Percentiles rank a stretch among this genome's conserved stretches.
phyloP scores from a whole-genome alignment of 495 filamentous ascomycete species.

The Chaetomium cochliodes region DNA sequence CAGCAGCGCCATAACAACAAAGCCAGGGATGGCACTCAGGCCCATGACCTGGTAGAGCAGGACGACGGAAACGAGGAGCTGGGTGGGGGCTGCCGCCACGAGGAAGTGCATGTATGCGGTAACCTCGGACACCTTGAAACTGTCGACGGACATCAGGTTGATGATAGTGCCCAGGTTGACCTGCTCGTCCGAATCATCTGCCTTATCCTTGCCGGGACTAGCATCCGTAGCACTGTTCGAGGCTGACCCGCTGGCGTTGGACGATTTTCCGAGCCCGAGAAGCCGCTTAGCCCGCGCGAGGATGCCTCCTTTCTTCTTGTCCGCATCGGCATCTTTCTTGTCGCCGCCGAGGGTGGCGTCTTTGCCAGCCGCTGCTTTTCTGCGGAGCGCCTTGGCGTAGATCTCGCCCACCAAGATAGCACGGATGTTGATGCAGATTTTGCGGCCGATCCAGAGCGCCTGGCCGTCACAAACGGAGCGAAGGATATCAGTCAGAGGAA shows the following conservation, averaged over 20 bases:
- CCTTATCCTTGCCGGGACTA: slow-evolving; percentile 39
- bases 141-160: slow-evolving; percentile 98
- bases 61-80: slow-evolving; percentile 65
- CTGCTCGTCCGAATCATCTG: slow-evolving; percentile 60
- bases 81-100: slow-evolving; percentile 79
- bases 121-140: slow-evolving; percentile 94
- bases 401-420: slow-evolving; percentile 97
- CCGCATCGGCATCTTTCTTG: slow-evolving; percentile 44
- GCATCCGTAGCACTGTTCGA: slow-evolving; percentile 35
- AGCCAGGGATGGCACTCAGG: slow-evolving; percentile 88
- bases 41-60: slow-evolving; percentile 89
- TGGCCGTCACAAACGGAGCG: slow-evolving; percentile 80
- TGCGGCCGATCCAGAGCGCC: slow-evolving; percentile 90
- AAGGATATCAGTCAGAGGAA: slow-evolving; percentile 74
- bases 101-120: slow-evolving; percentile 90
- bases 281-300: slow-evolving; percentile 46
- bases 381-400: slow-evolving; percentile 92
- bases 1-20: slow-evolving; percentile 85
- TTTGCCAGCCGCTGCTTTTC: slow-evolving; percentile 76
- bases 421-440: slow-evolving; percentile 86
- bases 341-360: slow-evolving; percentile 64
- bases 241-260: slow-evolving; percentile 29
- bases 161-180: slow-evolving; percentile 95
- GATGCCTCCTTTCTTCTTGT: slow-evolving; percentile 48
- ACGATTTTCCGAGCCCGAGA: slow-evolving; percentile 59